phyloP scores from a whole-genome alignment of 805 yeast species.

The Starmerella etchellsii region DNA sequence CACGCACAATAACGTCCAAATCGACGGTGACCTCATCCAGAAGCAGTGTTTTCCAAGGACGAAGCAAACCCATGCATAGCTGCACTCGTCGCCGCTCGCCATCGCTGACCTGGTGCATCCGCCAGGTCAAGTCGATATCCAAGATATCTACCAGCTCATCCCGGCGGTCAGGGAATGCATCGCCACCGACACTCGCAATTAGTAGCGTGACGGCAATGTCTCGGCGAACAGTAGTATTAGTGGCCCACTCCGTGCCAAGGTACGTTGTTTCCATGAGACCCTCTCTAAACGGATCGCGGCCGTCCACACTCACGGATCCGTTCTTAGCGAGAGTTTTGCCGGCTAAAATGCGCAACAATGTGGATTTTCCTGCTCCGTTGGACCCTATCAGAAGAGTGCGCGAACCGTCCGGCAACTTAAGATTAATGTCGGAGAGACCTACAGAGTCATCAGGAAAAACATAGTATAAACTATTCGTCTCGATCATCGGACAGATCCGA shows the following conservation, averaged over 20 bases:
- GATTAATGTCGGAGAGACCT: slow-evolving; percentile 52
- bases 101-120: slow-evolving; percentile 83
- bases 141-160: slow-evolving; percentile 61
- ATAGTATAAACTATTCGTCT: slow-evolving; percentile 52
- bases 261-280: slow-evolving; percentile 45
- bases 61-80: slow-evolving; percentile 78
- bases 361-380: slow-evolving; percentile 95
- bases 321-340: slow-evolving; percentile 76
- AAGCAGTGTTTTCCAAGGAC: slow-evolving; percentile 80
- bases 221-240: slow-evolving; percentile 75
- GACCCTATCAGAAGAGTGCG: slow-evolving; percentile 80
- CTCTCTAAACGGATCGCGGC: slow-evolving; percentile 76
- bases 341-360: slow-evolving; percentile 68
- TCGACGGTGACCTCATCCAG: slow-evolving; percentile 96
- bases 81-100: slow-evolving; percentile 95
- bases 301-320: slow-evolving; percentile 63
- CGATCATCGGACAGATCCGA: slow-evolving; percentile 37
- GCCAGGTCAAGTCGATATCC: slow-evolving; percentile 81
- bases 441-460: slow-evolving; percentile 49
- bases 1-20: slow-evolving; percentile 81
- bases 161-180: slow-evolving; percentile 58
- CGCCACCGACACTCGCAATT: slow-evolving; percentile 73
- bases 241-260: slow-evolving; percentile 96
- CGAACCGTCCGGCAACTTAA: slow-evolving; percentile 55
- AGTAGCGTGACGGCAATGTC: slow-evolving; percentile 79